Conservation (phyloP, 768 basidiomycete species). For the Kockovaella imperatae region DNA sequence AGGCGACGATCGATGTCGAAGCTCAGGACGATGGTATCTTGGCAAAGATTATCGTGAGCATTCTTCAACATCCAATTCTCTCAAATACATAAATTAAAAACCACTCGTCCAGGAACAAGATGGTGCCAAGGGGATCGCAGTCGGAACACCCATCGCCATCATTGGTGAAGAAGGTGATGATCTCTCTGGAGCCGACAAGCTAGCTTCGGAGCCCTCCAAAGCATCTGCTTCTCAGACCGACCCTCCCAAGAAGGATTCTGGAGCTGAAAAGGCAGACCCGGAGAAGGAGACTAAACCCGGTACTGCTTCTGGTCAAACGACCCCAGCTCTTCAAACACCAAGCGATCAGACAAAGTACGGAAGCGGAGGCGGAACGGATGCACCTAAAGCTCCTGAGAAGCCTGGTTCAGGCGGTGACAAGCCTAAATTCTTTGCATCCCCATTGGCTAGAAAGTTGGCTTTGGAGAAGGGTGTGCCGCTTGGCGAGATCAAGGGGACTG, state of each 20-base stretch:
- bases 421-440: conserved; percentile 70
- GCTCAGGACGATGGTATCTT: conserved; percentile 95
- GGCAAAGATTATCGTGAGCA: conserved; percentile 87
- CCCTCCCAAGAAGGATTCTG: conserved; percentile 35
- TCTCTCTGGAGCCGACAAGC: conserved; percentile 65
- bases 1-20: conserved; percentile 99
- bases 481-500: conserved; percentile 79
- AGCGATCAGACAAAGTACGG: conserved; percentile 57
- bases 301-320: conserved; percentile 4
- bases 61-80: not conserved
- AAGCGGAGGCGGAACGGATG: conserved; percentile 25
- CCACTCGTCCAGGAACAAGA: conserved; percentile 60
- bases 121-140: conserved; percentile 76
- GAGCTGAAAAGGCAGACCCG: conserved; percentile 9
- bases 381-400: conserved; percentile 31
- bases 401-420: conserved; percentile 26
- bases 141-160: conserved; percentile 85
- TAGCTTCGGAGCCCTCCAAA: conserved; percentile 48
- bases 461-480: conserved; percentile 88
- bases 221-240: conserved; percentile 42
- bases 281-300: conserved; percentile 10
- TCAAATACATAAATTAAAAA: not conserved
- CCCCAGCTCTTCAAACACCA: conserved; percentile 39
- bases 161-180: conserved; percentile 94
- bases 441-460: conserved; percentile 94